Evolutionary conservation across 345 rosid genomes (phyloP).

Genomic region (Moricandia moricandioides): DNA sequence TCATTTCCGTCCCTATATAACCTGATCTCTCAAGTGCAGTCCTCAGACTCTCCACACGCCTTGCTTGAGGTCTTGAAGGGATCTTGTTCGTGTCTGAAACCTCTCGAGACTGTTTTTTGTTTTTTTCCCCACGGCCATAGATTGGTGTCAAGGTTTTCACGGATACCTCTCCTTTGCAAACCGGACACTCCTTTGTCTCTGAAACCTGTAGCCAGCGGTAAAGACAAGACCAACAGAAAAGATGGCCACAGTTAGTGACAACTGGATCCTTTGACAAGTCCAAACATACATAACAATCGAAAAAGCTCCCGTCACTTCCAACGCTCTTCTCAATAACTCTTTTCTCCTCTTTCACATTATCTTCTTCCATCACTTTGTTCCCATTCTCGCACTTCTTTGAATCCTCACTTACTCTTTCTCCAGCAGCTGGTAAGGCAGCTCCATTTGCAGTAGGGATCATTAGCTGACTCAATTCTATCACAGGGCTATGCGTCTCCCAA

Average conservation of each 20-base stretch:
- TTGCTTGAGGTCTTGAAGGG: slow-evolving; percentile 64
- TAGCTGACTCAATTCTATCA: slow-evolving; percentile 34
- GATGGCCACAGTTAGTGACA: slow-evolving; percentile 86
- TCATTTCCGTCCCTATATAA: slow-evolving; percentile 53
- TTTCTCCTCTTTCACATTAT: slow-evolving; percentile 44
- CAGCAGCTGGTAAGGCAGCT: slow-evolving; percentile 55
- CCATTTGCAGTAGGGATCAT: slow-evolving; percentile 41
- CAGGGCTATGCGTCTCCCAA: slow-evolving; percentile 39
- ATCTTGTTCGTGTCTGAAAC: slow-evolving; percentile 54
- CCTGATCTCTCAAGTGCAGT: slow-evolving; percentile 58
- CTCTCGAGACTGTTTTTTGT: slow-evolving; percentile 45
- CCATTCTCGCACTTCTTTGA: slow-evolving; percentile 63
- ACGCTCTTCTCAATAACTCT: slow-evolving; percentile 51
- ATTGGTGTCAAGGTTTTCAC: slow-evolving; percentile 73
- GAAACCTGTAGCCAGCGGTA: slow-evolving; percentile 71
- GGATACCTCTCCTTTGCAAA: slow-evolving; percentile 85
- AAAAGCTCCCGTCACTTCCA: slow-evolving; percentile 65
- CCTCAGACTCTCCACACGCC: slow-evolving; percentile 79
- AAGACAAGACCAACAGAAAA: slow-evolving; percentile 92
- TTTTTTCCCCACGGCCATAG: slow-evolving; percentile 67
- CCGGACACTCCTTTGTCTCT: slow-evolving; percentile 88
- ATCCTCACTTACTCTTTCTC: slow-evolving; percentile 58
- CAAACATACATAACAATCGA: slow-evolving; percentile 73
- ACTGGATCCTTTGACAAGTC: slow-evolving; percentile 81
- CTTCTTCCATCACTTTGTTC: slow-evolving; percentile 51